These are phyloP conservation scores for Acrocalymma vagum DNA, from an alignment of 2,329 filamentous ascomycete genomes.

Conservation along the genomic window DNA sequence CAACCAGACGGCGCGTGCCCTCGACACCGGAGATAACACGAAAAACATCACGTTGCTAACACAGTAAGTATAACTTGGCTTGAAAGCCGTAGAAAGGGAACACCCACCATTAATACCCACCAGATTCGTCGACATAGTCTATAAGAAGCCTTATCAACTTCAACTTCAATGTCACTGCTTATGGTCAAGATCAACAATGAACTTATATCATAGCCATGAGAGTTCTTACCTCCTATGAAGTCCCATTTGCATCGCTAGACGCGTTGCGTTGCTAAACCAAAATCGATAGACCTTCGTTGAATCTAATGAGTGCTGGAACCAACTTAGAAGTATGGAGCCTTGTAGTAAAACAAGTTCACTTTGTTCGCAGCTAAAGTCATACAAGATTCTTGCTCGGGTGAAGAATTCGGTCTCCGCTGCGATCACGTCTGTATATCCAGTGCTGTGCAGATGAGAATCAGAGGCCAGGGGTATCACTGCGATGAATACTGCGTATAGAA, in stretches of 20 bases:
- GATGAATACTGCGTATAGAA: no score
- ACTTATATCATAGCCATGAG: neutral
- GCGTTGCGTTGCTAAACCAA: constrained; percentile 7
- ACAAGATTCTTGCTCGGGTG: constrained; percentile 1
- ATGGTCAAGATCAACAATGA: neutral
- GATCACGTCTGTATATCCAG: neutral
- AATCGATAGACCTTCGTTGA: constrained; percentile 1
- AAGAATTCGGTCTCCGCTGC: constrained; percentile 1
- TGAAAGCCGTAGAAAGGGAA: neutral
- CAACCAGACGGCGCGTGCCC: neutral
- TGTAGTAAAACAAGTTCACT: constrained; percentile 2
- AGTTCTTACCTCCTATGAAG: constrained; percentile 6
- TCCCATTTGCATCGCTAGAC: constrained; percentile 7
- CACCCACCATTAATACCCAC: constrained; percentile 5
- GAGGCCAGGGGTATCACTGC: no score
- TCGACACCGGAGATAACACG: neutral
- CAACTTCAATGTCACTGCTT: neutral
- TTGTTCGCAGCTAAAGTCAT: constrained; percentile 1
- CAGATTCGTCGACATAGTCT: constrained; percentile 5
- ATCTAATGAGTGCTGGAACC: constrained; percentile 5
- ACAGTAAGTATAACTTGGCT: neutral
- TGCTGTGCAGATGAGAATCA: no score
- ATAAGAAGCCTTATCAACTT: constrained; percentile 2
- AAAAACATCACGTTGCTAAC: constrained; percentile 7
- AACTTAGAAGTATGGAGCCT: constrained; percentile 2